phyloP scores from a whole-genome alignment of 2,329 filamentous ascomycete species.

The Triangularia setosa region DNA sequence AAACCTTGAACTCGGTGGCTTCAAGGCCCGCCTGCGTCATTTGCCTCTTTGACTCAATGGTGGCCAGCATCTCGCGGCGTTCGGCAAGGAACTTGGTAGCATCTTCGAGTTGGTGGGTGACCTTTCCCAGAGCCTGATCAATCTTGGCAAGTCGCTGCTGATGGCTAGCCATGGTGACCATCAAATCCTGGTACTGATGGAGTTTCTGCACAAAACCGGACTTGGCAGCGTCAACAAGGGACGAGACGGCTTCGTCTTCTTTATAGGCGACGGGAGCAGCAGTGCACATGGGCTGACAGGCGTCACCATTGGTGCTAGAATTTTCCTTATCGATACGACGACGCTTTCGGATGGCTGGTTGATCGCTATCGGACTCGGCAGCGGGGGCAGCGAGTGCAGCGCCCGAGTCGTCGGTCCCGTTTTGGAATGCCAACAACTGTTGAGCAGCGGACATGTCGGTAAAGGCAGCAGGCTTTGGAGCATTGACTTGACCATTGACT shows the following conservation, averaged over 20 bases:
- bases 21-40: not conserved
- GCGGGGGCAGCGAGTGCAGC: not conserved
- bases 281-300: not conserved
- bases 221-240: not conserved
- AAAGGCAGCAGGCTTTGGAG: not conserved
- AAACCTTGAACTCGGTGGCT: not conserved
- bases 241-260: not conserved
- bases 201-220: not conserved
- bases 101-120: not conserved
- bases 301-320: not conserved
- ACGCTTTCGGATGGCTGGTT: not conserved
- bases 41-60: not conserved
- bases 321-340: not conserved
- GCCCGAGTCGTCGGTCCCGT: not conserved
- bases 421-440: not conserved
- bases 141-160: not conserved
- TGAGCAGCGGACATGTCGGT: not conserved
- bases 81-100: not conserved
- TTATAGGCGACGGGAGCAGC: not conserved
- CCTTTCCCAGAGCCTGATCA: not conserved
- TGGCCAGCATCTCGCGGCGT: not conserved
- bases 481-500: not conserved
- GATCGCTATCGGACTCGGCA: not conserved
- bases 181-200: not conserved
- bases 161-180: not conserved